Evolutionary conservation across 176 grass and related monocot species (phyloP), one percentile per base, ranked within the genome.

Genomic region (Olyra latifolia): DNA sequence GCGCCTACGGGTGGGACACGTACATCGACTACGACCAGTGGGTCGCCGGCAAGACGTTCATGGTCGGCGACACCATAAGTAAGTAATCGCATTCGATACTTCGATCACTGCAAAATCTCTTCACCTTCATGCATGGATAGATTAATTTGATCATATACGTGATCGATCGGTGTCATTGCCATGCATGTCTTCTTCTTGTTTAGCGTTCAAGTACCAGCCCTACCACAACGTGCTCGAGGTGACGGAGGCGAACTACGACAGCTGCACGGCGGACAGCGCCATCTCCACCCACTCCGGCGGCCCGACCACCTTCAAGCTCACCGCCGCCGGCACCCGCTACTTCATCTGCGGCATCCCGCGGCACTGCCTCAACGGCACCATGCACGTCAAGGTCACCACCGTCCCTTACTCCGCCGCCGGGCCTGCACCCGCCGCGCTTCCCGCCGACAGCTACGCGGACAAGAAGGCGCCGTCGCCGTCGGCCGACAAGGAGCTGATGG

Each of bases 161-260:
- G 32, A 35, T 35, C 32, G 32, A 35, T 35, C 32, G 32, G 32
- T 47, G 29, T 1, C 7, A n/a, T 16, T 45, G 39, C 20, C 40
- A 66, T 40, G 32, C 2, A 20, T n/a, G 7, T 23, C 9, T 38
- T 54, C 29, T 22, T 35, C 53, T 15, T 10, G 32, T 39, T 0
- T 75, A 97, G 91, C 49, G 55, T 97, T 97, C 86, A 61, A 25
- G 66, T 97, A 97, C 74, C 10, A 42, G 19, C 20, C 60, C 22
- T 85, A 60, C 80, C 91, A 97, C 82, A 89, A 97, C 80, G 88
- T 93, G 50, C 70, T 89, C 30, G 94, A 97, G 83, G 91, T 97
- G 59, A 53, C 20, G 3, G n/a, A 72, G 71, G 65, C 47, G 4
- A 73, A 77, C 76, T 93, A 93, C 54, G 84, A 47, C 29, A 49